Conservation (phyloP, 805 yeast species). For the Naumovozyma baii region DNA sequence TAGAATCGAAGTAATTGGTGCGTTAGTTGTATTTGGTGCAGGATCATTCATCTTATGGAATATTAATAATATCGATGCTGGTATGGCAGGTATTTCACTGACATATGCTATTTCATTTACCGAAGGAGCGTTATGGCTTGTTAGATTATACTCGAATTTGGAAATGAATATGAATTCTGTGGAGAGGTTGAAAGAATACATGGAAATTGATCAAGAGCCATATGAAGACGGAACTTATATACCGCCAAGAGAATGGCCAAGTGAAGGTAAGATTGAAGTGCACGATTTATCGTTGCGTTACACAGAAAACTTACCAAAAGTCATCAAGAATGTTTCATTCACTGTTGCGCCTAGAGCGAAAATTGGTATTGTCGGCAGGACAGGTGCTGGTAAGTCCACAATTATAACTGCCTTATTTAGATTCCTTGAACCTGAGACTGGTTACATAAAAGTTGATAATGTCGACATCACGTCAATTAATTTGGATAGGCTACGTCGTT, state of each 20-base stretch:
- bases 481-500: slow-evolving; percentile 53
- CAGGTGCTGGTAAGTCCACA: slow-evolving; percentile 95
- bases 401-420: slow-evolving; percentile 81
- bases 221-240: slow-evolving; percentile 49
- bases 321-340: slow-evolving; percentile 73
- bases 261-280: slow-evolving; percentile 61
- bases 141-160: slow-evolving; percentile 72
- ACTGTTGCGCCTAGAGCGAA: slow-evolving; percentile 62
- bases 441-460: slow-evolving; percentile 56
- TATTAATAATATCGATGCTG: slow-evolving; percentile 63
- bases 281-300: slow-evolving; percentile 66
- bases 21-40: slow-evolving; percentile 62
- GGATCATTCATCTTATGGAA: slow-evolving; percentile 63
- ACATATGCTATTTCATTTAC: slow-evolving; percentile 84
- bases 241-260: slow-evolving; percentile 70
- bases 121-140: slow-evolving; percentile 79
- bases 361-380: slow-evolving; percentile 88
- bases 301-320: slow-evolving; percentile 75
- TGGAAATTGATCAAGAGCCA: slow-evolving; percentile 74
- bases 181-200: slow-evolving; percentile 78
- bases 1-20: slow-evolving; percentile 70
- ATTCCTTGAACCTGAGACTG: slow-evolving; percentile 67
- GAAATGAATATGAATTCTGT: slow-evolving; percentile 94
- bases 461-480: slow-evolving; percentile 61
- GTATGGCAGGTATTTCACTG: slow-evolving; percentile 83